Evolutionary conservation across 192 early-diverging fungal species (phyloP), one percentile per base, ranked within the genome.

Genomic region (Umbelopsis ramanniana): DNA sequence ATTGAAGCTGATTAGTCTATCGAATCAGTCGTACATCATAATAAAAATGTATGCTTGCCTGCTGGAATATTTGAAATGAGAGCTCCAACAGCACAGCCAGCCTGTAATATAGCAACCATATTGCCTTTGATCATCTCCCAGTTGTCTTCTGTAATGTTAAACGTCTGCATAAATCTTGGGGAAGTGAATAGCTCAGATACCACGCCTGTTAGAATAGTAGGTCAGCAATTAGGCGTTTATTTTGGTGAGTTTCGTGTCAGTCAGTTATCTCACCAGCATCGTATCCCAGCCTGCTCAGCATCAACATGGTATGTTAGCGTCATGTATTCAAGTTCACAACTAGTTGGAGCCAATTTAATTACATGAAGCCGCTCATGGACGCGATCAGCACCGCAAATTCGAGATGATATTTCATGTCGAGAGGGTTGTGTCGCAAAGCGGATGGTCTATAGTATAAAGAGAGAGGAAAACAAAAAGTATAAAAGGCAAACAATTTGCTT

Each of bases 121-220:
- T 73, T 73, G 78, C 52, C 66, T 29, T 19, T 46, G 4, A 71
- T 11, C n/a, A 29, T 14, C 38, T 71, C 48, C 69, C 17, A 35
- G 8, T 53, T 46, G 38, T 40, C 52, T 45, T 23, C 29, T 19
- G 68, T 60, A 10, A 73, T 69, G n/a, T 71, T 74, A 45, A 82
- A 82, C 66, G 71, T 53, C 55, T 3, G 4, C 3, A 15, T 19
- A 38, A 72, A 72, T 12, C 33, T 60, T 11, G 50, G 33, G 83
- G 89, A 86, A 68, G 84, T 82, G 43, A 88, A 79, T 45, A 87
- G 80, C 6, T 83, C 87, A n/a, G 88, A 86, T 75, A 91, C 87
- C 3, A 89, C 26, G 57, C 57, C 57, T 63, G 12, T n/a, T 17
- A 14, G 35, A 14, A 6, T 3, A 14, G 29, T 14, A n/a, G 0